These are phyloP conservation scores for Caloboletus firmus DNA, from an alignment of 1,284 basidiomycete species.

Conservation along the genomic window DNA sequence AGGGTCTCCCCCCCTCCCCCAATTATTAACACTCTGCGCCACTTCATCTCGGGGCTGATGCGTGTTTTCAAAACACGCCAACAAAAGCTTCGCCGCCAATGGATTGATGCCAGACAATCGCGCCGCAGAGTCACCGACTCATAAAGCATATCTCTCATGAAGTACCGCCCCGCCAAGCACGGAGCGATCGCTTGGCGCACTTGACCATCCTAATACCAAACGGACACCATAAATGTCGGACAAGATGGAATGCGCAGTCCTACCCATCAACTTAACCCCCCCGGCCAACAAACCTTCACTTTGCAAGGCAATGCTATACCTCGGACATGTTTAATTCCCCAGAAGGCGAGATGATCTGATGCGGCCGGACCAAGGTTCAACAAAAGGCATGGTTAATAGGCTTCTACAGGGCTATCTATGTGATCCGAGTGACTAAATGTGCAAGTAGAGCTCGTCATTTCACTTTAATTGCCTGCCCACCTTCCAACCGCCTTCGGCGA, in stretches of 20 bases:
- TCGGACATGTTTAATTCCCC: constrained; percentile 22
- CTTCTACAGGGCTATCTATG: constrained; percentile 23
- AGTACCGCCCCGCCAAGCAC: constrained; percentile 22
- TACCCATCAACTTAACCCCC: constrained; percentile 7
- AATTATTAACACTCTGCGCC: constrained; percentile 18
- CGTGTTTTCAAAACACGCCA: constrained; percentile 19
- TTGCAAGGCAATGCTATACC: constrained; percentile 9
- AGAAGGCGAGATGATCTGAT: constrained; percentile 27
- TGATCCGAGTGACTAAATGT: constrained; percentile 31
- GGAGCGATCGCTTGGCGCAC: constrained; percentile 17
- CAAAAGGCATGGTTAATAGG: constrained; percentile 22
- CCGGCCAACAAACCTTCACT: constrained; percentile 9
- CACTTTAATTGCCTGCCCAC: constrained; percentile 59
- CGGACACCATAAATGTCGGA: background rate
- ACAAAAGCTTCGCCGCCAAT: constrained; percentile 3
- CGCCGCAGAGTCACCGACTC: constrained; percentile 26
- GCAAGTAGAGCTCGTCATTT: constrained; percentile 37
- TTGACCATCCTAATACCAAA: constrained; percentile 5
- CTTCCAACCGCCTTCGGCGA: constrained; percentile 62
- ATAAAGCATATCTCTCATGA: constrained; percentile 11
- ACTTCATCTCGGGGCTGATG: constrained; percentile 22
- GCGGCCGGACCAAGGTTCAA: constrained; percentile 18
- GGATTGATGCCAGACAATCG: constrained; percentile 14
- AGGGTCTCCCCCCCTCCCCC: background rate
- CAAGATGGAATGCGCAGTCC: constrained; percentile 12